Evolutionary conservation across 2,329 filamentous ascomycete genomes (phyloP), one percentile per base, ranked within the genome.

Genomic region (Pyricularia sp.): DNA sequence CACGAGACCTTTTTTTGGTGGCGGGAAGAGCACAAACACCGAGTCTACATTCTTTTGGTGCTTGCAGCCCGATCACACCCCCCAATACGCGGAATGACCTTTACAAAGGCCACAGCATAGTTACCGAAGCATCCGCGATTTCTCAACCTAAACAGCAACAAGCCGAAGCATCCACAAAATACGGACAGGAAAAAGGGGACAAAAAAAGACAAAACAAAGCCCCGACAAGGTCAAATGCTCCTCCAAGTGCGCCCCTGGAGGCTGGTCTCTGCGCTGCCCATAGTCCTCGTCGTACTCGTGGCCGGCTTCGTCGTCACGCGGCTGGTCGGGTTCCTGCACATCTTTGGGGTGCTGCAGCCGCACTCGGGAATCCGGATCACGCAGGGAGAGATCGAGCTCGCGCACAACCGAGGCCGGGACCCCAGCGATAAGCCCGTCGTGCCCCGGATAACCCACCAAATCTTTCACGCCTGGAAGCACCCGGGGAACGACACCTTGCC

Each of bases 391-490:
- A 42, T 73, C 55, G 63, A 67, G 20, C 31, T 31, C 23, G 58
- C 68, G 20, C 70, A 71, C 68, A 71, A 71, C 30, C 42, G n/a
- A 30, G 42, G 42, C 4, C 42, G 42, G 42, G 42, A 50, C 20
- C 42, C 42, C 17, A 61, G 67, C 14, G 28, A 31, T 23, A 30
- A 30, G 23, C 66, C 72, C n/a, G 69, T 71, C 17, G 72, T 78
- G 26, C 76, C 76, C 64, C 72, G 71, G 69, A 77, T 77, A 63
- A 70, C 77, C 12, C 76, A 77, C 69, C 76, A 77, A 70, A 74
- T 77, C 67, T 75, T 71, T 64, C 74, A 76, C 70, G 73, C 75
- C 69, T 75, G 72, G 74, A 69, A 72, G 26, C 69, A 75, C 66
- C 73, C 72, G 4, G 69, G 68, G 12, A 73, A 73, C 58, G 58